These are phyloP conservation scores for Didymella sp. DNA, from an alignment of 2,329 filamentous ascomycete species.

Conservation along the genomic window DNA sequence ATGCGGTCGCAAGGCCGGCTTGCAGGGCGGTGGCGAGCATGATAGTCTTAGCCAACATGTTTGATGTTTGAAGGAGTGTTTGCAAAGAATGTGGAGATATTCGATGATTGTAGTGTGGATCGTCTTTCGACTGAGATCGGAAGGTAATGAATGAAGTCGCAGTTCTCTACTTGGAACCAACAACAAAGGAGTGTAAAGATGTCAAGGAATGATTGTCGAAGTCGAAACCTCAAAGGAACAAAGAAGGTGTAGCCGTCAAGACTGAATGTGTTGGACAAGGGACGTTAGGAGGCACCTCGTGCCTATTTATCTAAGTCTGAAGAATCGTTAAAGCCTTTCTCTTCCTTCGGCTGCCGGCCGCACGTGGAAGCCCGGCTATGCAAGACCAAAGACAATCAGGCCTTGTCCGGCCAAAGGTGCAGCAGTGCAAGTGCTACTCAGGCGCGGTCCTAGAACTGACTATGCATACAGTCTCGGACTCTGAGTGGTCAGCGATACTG, in stretches of 20 bases:
- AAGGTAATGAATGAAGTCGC: slow-evolving; percentile 2
- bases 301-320: not conserved
- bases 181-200: not conserved
- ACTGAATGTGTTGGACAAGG: not conserved
- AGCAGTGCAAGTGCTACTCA: slow-evolving; percentile 6
- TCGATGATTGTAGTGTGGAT: not conserved
- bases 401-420: slow-evolving; percentile 17
- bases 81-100: slow-evolving; percentile 1
- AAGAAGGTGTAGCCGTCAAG: not conserved
- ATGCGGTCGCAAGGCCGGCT: slow-evolving; percentile 26
- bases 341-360: not conserved
- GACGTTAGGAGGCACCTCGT: not conserved
- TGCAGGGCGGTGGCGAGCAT: slow-evolving; percentile 28
- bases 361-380: not conserved
- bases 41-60: slow-evolving; percentile 30
- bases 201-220: not conserved
- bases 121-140: not conserved
- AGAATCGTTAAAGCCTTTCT: slow-evolving; percentile 1
- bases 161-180: not conserved
- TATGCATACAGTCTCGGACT: slow-evolving; percentile 4
- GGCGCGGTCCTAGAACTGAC: slow-evolving; percentile 13
- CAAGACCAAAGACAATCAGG: slow-evolving; percentile 6
- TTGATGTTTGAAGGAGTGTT: slow-evolving; percentile 3
- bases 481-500: slow-evolving; percentile 20
- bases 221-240: slow-evolving; percentile 1